Evolutionary conservation across 2,329 filamentous ascomycete genomes (phyloP).

Genomic region (Cytospora schulzeri): DNA sequence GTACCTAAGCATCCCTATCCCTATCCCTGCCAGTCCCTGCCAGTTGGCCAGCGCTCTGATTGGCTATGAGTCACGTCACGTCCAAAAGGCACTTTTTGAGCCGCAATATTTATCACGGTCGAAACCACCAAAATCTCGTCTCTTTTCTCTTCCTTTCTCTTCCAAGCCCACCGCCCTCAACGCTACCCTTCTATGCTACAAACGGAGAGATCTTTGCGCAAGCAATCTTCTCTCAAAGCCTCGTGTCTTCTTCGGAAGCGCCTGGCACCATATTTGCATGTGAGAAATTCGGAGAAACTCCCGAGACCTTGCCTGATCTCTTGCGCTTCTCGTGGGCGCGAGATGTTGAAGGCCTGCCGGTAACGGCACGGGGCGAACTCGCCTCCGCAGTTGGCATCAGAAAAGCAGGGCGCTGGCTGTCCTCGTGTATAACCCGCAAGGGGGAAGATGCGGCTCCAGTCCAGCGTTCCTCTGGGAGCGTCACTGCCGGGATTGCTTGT

Average conservation of each 20-base stretch:
- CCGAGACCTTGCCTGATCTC: slow-evolving; percentile 28
- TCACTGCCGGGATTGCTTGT: slow-evolving; percentile 37
- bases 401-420: slow-evolving; percentile 36
- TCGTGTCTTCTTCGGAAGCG: slow-evolving; percentile 18
- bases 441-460: slow-evolving; percentile 24
- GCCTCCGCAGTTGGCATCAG: slow-evolving; percentile 40
- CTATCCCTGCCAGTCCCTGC: neutral
- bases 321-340: slow-evolving; percentile 23
- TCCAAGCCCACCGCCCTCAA: slow-evolving; percentile 76
- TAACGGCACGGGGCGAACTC: slow-evolving; percentile 36
- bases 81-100: slow-evolving; percentile 21
- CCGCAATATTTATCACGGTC: slow-evolving; percentile 29
- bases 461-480: slow-evolving; percentile 34
- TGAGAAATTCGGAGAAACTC: slow-evolving; percentile 64
- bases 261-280: slow-evolving; percentile 58
- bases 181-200: slow-evolving; percentile 92
- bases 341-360: slow-evolving; percentile 34
- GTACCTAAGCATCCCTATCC: no score
- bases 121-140: slow-evolving; percentile 30
- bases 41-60: neutral
- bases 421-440: slow-evolving; percentile 22
- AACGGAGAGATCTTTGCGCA: slow-evolving; percentile 55
- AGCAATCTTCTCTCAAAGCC: slow-evolving; percentile 39
- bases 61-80: neutral
- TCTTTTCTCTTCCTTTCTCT: slow-evolving; percentile 43